Evolutionary conservation across 495 filamentous ascomycete species (phyloP).

Genomic region (Pyronema domesticum): DNA sequence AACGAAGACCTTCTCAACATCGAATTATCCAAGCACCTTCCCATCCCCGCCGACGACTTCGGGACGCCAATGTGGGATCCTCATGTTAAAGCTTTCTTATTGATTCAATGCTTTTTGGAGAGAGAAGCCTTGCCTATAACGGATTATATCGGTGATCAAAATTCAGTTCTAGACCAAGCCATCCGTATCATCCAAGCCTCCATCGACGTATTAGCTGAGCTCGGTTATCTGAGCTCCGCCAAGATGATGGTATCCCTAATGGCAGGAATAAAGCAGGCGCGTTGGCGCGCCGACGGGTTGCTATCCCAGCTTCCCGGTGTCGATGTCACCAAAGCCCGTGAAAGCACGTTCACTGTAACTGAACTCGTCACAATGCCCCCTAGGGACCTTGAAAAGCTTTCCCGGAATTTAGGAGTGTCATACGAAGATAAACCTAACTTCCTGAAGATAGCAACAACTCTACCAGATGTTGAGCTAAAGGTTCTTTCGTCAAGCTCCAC

Average conservation of each 20-base stretch:
- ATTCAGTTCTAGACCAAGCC: conserved; percentile 74
- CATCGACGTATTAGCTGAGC: conserved; percentile 85
- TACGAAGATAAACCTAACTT: neutral
- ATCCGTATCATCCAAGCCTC: conserved; percentile 87
- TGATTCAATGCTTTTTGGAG: conserved; percentile 88
- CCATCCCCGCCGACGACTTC: conserved; percentile 47
- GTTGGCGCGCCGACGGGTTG: conserved; percentile 73
- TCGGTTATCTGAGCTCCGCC: conserved; percentile 58
- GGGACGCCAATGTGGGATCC: conserved; percentile 90
- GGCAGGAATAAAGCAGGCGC: conserved; percentile 76
- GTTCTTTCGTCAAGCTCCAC: too few relatives aligned
- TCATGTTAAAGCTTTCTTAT: conserved; percentile 87
- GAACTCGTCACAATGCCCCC: neutral
- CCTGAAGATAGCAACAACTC: neutral
- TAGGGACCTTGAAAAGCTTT: neutral
- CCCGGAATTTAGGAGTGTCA: neutral
- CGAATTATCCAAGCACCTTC: conserved; percentile 67
- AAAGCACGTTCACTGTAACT: neutral
- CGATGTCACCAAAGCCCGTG: conserved; percentile 16
- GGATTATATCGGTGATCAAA: conserved; percentile 93
- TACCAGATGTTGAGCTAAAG: too few relatives aligned
- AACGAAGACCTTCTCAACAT: conserved; percentile 98
- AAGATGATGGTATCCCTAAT: conserved; percentile 68
- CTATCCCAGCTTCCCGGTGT: conserved; percentile 72
- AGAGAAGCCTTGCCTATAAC: conserved; percentile 83